Base-by-base conservation (phyloP, 2,329 filamentous ascomycete species). In the Helicocarpus griseus region DNA sequence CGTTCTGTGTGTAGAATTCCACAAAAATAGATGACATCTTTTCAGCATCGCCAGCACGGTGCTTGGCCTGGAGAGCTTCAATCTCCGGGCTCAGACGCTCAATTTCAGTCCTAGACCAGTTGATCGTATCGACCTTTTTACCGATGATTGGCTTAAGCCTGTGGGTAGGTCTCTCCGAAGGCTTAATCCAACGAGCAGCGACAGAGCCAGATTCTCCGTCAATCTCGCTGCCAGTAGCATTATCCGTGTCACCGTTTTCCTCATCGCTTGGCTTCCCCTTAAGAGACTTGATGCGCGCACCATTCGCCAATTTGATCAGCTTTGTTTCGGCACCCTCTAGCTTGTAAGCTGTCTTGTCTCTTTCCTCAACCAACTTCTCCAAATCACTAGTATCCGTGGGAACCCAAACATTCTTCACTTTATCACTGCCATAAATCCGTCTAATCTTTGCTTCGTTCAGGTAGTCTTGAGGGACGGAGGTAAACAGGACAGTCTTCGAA, bases 51-150 rank as follows among this genome's bases (percentile, higher is more conserved):
- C 86, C 81, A 24, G 75, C 71, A 47, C 77, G 78, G 63, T 91
- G 87, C 46, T 78, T 76, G 38, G 75, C 77, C 65, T 93, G 87
- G 22, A 81, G 77, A 39, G 79, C 74, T 47, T 86, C 78, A 28
- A 89, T 83, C 54, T 86, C 77, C 0, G 86, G 84, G 49, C 85
- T 83, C 41, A 94, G 79, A 46, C 82, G 82, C 57, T 85, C 80
- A 49, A 96, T 80, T 67, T 94, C 86, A 1, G 77, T 74, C 48
- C 93, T 86, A 56, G 83, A 86, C 86, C 87, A 96, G 56, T 91
- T 82, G 67, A 98, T 96, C 0, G 89, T 93, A 70, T 98, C 93
- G 14, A 96, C 90, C 67, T 95, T 93, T 64, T 89, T 84, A 58
- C 89, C 87, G 58, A 90, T 79, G 21, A 93, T 67, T 5, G 78